Conservation (phyloP, 176 grass and related monocot species). For the Oryza meridionalis region DNA sequence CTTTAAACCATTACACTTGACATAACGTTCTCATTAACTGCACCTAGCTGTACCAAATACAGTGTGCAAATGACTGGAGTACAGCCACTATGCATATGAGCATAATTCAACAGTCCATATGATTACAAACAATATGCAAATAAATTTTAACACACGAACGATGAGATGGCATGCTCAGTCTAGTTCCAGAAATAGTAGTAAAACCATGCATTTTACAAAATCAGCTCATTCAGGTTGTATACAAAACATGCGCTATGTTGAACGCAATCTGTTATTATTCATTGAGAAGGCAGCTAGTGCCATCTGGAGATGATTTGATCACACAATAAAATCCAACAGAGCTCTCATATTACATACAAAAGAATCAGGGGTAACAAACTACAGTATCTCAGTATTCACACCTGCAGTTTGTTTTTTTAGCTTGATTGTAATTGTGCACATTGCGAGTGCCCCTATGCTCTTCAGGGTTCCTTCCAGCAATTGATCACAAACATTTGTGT, state of each 20-base stretch:
- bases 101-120: no score
- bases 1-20: no score
- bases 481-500: slow-evolving; percentile 32
- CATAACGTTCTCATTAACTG: no score
- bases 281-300: slow-evolving; percentile 5
- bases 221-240: neutral
- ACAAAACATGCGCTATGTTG: slow-evolving; percentile 13
- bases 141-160: no score
- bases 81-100: no score
- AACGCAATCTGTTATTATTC: slow-evolving; percentile 36
- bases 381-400: slow-evolving; percentile 36
- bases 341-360: slow-evolving; percentile 58
- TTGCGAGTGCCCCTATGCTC: neutral
- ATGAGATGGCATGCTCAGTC: slow-evolving; percentile 16
- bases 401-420: slow-evolving; percentile 23
- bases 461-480: slow-evolving; percentile 22
- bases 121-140: no score
- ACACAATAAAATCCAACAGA: slow-evolving; percentile 30
- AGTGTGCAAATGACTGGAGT: no score
- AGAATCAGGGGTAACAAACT: slow-evolving; percentile 49
- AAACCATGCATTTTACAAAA: slow-evolving; percentile 26
- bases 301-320: slow-evolving; percentile 38
- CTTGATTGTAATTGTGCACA: neutral
- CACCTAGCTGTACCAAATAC: no score
- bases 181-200: slow-evolving; percentile 10